Evolutionary conservation across 768 basidiomycete species (phyloP).

Genomic region (Hypsizygus marmoreus): DNA sequence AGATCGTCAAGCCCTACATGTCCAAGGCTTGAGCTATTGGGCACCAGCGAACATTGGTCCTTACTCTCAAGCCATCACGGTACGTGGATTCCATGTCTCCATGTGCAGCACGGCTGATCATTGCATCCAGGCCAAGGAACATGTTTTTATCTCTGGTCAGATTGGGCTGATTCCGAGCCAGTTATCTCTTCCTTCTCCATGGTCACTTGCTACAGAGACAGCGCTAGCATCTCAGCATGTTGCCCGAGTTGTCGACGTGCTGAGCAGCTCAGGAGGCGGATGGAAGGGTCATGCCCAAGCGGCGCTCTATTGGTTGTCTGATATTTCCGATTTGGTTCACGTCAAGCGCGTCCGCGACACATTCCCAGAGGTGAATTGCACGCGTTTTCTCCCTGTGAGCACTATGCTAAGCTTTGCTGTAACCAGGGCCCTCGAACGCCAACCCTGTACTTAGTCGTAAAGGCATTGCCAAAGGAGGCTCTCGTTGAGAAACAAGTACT

Average conservation of each 20-base stretch:
- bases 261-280: slow-evolving; percentile 54
- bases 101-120: neutral
- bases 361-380: slow-evolving; percentile 21
- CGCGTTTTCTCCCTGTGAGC: slow-evolving; percentile 8
- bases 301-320: slow-evolving; percentile 73
- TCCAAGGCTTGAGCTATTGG: slow-evolving; percentile 97
- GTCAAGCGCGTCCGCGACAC: slow-evolving; percentile 41
- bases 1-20: slow-evolving; percentile 81
- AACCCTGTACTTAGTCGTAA: slow-evolving; percentile 62
- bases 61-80: slow-evolving; percentile 91
- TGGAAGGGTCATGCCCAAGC: slow-evolving; percentile 68
- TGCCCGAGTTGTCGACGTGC: slow-evolving; percentile 59
- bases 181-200: slow-evolving; percentile 64
- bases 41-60: slow-evolving; percentile 99
- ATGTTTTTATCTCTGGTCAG: slow-evolving; percentile 91
- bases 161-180: slow-evolving; percentile 85
- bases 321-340: slow-evolving; percentile 35
- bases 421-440: slow-evolving; percentile 25
- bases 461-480: slow-evolving; percentile 71
- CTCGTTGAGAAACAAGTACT: slow-evolving; percentile 77
- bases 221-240: slow-evolving; percentile 84
- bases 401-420: neutral
- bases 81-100: slow-evolving; percentile 35
- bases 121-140: slow-evolving; percentile 60
- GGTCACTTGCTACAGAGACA: slow-evolving; percentile 60